Conservation (phyloP, 2,329 filamentous ascomycete genomes). For the Pseudocercospora macadamiae region DNA sequence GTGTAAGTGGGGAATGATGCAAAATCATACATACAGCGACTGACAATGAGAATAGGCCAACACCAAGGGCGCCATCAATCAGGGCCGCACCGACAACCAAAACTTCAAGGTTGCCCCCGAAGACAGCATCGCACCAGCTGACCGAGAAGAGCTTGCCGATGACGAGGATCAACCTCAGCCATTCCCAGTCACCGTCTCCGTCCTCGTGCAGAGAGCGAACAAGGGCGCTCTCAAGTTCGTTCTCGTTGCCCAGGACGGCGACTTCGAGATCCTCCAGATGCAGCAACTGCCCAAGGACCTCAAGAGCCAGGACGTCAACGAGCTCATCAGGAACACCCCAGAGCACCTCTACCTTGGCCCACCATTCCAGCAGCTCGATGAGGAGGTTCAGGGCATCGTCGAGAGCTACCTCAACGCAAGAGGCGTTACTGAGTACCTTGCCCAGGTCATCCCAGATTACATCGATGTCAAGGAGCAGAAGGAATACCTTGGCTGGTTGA, state of each 20-base stretch:
- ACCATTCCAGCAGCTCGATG: slow-evolving; percentile 90
- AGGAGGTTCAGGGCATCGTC: slow-evolving; percentile 89
- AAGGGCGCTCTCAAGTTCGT: slow-evolving; percentile 87
- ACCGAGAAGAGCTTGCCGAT: slow-evolving; percentile 61
- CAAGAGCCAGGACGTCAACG: slow-evolving; percentile 61
- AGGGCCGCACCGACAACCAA: slow-evolving; percentile 53
- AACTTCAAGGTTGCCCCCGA: slow-evolving; percentile 60
- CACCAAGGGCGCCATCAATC: slow-evolving; percentile 59
- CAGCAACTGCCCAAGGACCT: slow-evolving; percentile 83
- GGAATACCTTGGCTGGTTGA: slow-evolving; percentile 91
- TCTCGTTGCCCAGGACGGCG: slow-evolving; percentile 80
- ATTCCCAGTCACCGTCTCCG: slow-evolving; percentile 80
- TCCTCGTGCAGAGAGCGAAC: slow-evolving; percentile 84
- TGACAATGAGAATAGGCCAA: slow-evolving; percentile 42
- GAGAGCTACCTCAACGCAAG: slow-evolving; percentile 95
- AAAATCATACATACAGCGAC: too few relatives aligned
- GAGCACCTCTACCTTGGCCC: slow-evolving; percentile 88
- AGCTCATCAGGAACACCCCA: slow-evolving; percentile 64
- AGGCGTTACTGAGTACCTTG: slow-evolving; percentile 83
- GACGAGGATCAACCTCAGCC: slow-evolving; percentile 54
- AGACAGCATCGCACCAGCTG: slow-evolving; percentile 59
- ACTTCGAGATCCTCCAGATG: slow-evolving; percentile 86
- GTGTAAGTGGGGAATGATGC: slow-evolving; percentile 33
- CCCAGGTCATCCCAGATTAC: slow-evolving; percentile 91
- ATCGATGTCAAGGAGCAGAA: slow-evolving; percentile 98